Base-by-base conservation (phyloP, 2,329 filamentous ascomycete genomes). In the Daldinia sp. region DNA sequence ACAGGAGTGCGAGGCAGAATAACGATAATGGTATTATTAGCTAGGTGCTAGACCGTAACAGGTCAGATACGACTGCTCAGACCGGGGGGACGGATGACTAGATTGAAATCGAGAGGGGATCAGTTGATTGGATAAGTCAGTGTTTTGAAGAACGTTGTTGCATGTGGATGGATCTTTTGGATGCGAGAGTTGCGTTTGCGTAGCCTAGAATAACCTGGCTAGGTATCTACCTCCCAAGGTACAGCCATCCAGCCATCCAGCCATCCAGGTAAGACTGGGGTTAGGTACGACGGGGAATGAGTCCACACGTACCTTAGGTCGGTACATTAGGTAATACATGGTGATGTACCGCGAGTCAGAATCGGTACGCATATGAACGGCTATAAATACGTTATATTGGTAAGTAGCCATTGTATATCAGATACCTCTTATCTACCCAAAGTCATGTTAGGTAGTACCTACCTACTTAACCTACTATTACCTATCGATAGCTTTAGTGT, bases 1-100 rank as follows among this genome's bases (percentile, higher is more conserved):
- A n/a, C n/a, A n/a, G n/a, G n/a, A n/a, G n/a, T n/a, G 43, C 25
- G 48, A 67, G 61, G 64, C 39, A 64, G 63, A n/a, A 60, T 61
- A 66, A 51, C 56, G 64, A 53, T 50, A 25, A 50, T 50, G 30
- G 30, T 50, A 50, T 50, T 61, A 64, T 51, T 56, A 52, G 23
- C 41, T 53, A 52, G 39, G 19, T 45, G 49, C 43, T 57, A 55
- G 30, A 60, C 56, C 53, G 15, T 47, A 47, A 58, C 34, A 49
- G 50, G 50, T 52, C 45, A 62, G 54, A 63, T 39, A 54, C 37
- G 32, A 54, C 51, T 39, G 19, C 4, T 34, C n/a, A 47, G 45
- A 35, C 27, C 29, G 35, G 35, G 35, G 35, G 45, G 50, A 58
- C 53, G 55, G 55, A 52, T 64, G 64, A 63, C 57, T 50, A 51